Evolutionary conservation across 1,284 basidiomycete species (phyloP).

Genomic region (Exobasidium cylindrosporum): DNA sequence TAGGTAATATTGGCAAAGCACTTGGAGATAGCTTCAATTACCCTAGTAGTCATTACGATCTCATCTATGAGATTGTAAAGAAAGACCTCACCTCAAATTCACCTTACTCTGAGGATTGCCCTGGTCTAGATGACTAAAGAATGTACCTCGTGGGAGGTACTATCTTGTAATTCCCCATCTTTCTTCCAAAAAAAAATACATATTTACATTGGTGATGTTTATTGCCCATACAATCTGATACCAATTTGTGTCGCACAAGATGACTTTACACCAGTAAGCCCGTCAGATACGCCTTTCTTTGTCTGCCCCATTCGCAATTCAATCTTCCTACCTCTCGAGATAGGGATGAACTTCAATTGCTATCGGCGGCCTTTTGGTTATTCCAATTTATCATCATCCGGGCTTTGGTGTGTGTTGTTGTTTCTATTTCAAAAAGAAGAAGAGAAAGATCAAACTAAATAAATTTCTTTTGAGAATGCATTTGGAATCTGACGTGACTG

Average conservation of each 20-base stretch:
- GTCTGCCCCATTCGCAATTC: neutral
- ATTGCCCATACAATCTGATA: no score
- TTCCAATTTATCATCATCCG: neutral
- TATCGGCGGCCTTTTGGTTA: neutral
- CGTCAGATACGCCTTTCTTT: neutral
- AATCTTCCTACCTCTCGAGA: neutral
- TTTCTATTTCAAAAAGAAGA: no score
- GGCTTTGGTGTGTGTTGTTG: neutral
- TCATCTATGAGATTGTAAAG: constrained; percentile 24
- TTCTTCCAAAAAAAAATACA: neutral
- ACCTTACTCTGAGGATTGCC: constrained; percentile 31
- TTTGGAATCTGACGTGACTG: no score
- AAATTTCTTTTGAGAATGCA: no score
- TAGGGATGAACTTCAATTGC: neutral
- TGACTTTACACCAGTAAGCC: neutral
- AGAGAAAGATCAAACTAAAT: no score
- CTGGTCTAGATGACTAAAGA: constrained; percentile 22
- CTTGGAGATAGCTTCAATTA: constrained; percentile 36
- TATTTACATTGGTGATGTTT: neutral
- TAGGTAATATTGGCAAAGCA: constrained; percentile 39
- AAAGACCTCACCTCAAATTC: constrained; percentile 19
- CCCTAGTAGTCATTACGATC: constrained; percentile 22
- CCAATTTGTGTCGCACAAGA: no score
- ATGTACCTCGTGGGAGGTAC: no score
- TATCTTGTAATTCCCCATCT: no score